Evolutionary conservation across 208 protist species (phyloP), one percentile per base, ranked within the genome.

Genomic region (Trypanosoma mega): DNA sequence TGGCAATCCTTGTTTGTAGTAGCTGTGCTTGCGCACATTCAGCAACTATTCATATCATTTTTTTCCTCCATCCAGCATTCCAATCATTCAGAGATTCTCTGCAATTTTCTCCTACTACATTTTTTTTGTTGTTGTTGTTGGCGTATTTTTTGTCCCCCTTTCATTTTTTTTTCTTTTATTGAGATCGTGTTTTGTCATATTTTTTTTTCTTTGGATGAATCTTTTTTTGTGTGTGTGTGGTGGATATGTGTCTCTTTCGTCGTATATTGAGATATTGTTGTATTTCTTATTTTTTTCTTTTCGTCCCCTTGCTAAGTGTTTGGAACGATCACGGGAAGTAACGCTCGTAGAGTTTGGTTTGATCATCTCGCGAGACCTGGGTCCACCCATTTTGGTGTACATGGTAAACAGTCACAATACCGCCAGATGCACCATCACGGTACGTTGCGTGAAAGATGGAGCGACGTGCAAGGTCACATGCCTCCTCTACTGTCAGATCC

Each of bases 391-490:
- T 80, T 45, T 81, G 45, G 60, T 96, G 76, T 20, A 99, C 87
- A 77, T 98, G 95, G 74, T 99, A 99, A 1, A 99, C 94, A 30
- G 88, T 98, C 18, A 98, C 93, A 44, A 92, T 94, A 64, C 98
- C 99, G 80, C 99, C 99, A 36, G 95, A 98, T 48, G 87, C 97
- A 20, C 98, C 97, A 81, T 99, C 99, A 54, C 99, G 80, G 82
- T 99, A 98, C 20, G 97, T 99, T 16, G 99, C 99, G 76, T 99
- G 97, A 77, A 98, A 99, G 75, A 99, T 99, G 37, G 99, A 96
- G 23, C 97, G 84, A 24, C 98, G 89, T 14, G 96, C 99, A 18
- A 99, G 82, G 48, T 99, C 98, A 66, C 88, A 88, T 9, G 99
- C 99, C 43, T 99, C 96, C 74, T 99, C 98, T 9, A 96, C 88